Evolutionary conservation across 768 basidiomycete species (phyloP).

Genomic region (Tremella fuciformis): DNA sequence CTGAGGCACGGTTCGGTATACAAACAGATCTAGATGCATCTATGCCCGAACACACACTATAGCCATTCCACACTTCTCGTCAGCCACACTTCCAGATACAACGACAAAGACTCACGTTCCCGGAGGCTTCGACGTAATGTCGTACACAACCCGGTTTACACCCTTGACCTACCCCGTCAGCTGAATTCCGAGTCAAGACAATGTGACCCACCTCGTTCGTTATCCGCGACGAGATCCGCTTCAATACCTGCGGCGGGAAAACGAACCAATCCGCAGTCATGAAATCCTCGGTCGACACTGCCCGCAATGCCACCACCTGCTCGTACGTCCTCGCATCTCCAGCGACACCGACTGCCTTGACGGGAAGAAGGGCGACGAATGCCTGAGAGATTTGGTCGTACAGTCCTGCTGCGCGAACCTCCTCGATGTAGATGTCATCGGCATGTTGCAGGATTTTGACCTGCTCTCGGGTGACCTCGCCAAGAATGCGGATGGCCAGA

Average conservation of each 20-base stretch:
- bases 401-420: conserved; percentile 86
- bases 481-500: conserved; percentile 94
- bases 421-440: conserved; percentile 94
- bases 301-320: conserved; percentile 91
- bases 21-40: background rate
- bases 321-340: conserved; percentile 96
- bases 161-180: conserved; percentile 57
- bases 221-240: conserved; percentile 89
- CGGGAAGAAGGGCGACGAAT: conserved; percentile 91
- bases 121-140: conserved; percentile 96
- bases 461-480: conserved; percentile 89
- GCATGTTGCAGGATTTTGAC: conserved; percentile 80
- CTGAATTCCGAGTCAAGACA: background rate
- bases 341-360: conserved; percentile 96
- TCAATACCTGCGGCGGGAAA: conserved; percentile 87
- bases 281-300: conserved; percentile 97
- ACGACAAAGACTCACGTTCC: conserved; percentile 55
- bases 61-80: conserved; percentile 24
- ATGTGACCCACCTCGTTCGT: conserved; percentile 77
- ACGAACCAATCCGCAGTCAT: conserved; percentile 99
- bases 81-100: conserved; percentile 3
- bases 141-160: conserved; percentile 87
- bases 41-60: conserved; percentile 6
- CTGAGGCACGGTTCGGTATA: too few relatives aligned
- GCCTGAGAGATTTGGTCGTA: conserved; percentile 95